These are phyloP conservation scores for Helianthus tuberosus DNA, from an alignment of 129 eudicot species.

Conservation along the genomic window DNA sequence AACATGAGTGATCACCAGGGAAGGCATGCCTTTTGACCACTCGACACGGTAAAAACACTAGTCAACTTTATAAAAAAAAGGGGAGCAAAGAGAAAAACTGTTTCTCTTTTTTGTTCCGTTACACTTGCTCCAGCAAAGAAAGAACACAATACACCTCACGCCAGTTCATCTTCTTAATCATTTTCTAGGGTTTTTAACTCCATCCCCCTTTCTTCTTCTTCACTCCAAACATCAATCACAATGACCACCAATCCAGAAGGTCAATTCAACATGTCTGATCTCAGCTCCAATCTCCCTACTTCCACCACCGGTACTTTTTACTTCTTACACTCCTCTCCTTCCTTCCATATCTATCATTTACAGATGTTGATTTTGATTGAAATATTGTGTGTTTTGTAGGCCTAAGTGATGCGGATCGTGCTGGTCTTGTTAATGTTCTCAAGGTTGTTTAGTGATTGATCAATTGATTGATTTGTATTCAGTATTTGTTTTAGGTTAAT, in stretches of 20 bases:
- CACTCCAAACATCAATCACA: slow-evolving; percentile 15
- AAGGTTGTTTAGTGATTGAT: slow-evolving; percentile 36
- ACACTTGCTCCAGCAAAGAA: slow-evolving; percentile 30
- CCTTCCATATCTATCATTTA: neutral
- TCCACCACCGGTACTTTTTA: slow-evolving; percentile 32
- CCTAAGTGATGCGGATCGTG: slow-evolving; percentile 64
- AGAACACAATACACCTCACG: slow-evolving; percentile 24
- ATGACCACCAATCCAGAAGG: slow-evolving; percentile 34
- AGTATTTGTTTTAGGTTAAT: slow-evolving; percentile 1
- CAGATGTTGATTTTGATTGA: neutral
- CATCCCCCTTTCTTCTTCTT: neutral
- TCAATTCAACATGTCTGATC: slow-evolving; percentile 41
- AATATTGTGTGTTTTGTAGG: slow-evolving; percentile 32
- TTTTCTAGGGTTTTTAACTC: neutral
- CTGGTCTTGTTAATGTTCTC: slow-evolving; percentile 63
- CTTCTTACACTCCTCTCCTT: neutral
- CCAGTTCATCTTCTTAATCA: slow-evolving; percentile 30
- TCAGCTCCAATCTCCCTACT: slow-evolving; percentile 35
- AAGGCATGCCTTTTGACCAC: no score
- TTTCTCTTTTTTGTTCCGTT: neutral
- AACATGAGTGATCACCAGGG: no score
- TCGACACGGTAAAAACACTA: no score
- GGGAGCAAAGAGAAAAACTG: neutral
- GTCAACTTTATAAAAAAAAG: no score
- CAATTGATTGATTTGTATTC: neutral